Base-by-base conservation (phyloP, 805 yeast species). In the Myxozyma neotropica region DNA sequence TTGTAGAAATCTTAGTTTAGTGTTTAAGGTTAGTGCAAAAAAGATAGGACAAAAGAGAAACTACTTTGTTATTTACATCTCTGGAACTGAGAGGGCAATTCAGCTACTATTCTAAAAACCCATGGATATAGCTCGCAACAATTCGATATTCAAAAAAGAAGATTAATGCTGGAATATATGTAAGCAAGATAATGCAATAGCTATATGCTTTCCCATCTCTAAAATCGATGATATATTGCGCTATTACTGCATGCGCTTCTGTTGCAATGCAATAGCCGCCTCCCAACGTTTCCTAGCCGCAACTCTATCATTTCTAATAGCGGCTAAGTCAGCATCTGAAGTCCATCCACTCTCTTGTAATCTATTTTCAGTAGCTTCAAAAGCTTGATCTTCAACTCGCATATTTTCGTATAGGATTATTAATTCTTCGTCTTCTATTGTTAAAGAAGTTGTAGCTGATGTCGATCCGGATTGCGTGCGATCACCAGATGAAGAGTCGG, bases 331-430 rank as follows among this genome's bases (percentile, higher is more conserved):
- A 31, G 52, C 58, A 0, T 61, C 63, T 1, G 63, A 58, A 8
- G 64, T 61, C 65, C 65, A 61, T 7, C 63, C 65, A 23, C 60
- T 55, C 24, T 61, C 64, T 8, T 48, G 35, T 24, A 61, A 48
- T 29, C 63, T 27, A 23, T 46, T 43, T 33, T 61, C 65, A n/a
- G 65, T 58, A 8, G 55, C 65, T 35, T 42, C 63, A 31, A 61
- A 61, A n/a, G 65, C 65, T 17, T 52, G 58, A 42, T 61, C 65
- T 45, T 61, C 65, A 17, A 39, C 55, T 3, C 47, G 36, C 64
- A 61, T 55, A 17, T 49, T 39, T 21, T 54, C 57, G 40, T 51
- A 29, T 24, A 61, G 48, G 13, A 43, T 24, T 5, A 35, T 38
- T 21, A 60, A 35, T 12, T 55, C 58, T 21, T 47, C 49, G 36